Conservation (phyloP, 2,329 filamentous ascomycete species). For the Nigrospora osmanthi region DNA sequence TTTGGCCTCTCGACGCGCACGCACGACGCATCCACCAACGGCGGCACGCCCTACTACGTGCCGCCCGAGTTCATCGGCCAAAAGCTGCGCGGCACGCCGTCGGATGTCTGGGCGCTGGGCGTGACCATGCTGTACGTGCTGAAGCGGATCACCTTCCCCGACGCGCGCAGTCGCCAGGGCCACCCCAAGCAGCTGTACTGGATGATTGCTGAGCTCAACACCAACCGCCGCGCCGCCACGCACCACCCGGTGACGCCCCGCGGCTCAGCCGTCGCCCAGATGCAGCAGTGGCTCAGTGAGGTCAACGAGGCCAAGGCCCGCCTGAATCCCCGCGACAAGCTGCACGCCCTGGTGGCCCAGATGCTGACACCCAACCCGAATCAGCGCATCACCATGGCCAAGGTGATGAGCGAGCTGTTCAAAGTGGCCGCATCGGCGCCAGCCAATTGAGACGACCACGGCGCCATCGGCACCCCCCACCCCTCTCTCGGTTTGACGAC, state of each 20-base stretch:
- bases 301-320: constrained; percentile 38
- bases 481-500: too few species aligned
- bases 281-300: constrained; percentile 49
- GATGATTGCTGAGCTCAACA: constrained; percentile 50
- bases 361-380: constrained; percentile 45
- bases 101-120: constrained; percentile 53
- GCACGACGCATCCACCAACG: constrained; percentile 36
- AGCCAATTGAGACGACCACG: too few species aligned
- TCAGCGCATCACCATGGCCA: constrained; percentile 47
- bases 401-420: constrained; percentile 36
- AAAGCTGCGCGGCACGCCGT: constrained; percentile 43
- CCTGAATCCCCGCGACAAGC: constrained; percentile 36
- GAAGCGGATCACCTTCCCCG: constrained; percentile 46
- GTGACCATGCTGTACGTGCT: constrained; percentile 54
- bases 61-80: constrained; percentile 52
- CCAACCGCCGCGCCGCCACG: constrained; percentile 22
- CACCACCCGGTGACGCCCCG: constrained; percentile 11
- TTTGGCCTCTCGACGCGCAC: constrained; percentile 47
- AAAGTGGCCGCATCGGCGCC: constrained; percentile 14
- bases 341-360: constrained; percentile 43
- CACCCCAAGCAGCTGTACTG: constrained; percentile 47
- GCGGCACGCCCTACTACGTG: constrained; percentile 55
- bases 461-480: too few species aligned
- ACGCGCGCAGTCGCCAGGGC: constrained; percentile 37
- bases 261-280: constrained; percentile 36